Percentiles rank a stretch among this genome's conserved stretches.
These are phyloP conservation scores for Suhomyces kilbournensis DNA, from an alignment of 805 yeast genomes.

Conservation along the genomic window DNA sequence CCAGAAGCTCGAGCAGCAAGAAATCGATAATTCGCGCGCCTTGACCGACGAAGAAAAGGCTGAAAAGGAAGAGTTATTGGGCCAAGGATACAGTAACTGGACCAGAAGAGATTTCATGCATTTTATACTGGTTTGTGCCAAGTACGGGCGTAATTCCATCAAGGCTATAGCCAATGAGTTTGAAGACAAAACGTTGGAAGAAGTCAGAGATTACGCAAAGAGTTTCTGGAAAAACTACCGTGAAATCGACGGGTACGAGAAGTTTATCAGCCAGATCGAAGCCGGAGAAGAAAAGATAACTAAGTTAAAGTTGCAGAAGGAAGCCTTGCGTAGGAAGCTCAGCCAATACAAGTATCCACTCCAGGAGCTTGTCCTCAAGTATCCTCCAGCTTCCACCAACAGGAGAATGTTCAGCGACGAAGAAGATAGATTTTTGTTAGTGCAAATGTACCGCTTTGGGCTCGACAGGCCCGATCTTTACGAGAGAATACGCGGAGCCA, in stretches of 20 bases:
- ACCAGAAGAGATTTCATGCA: slow-evolving; percentile 83
- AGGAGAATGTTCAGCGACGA: slow-evolving; percentile 73
- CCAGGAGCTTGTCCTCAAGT: slow-evolving; percentile 67
- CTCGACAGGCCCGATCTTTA: slow-evolving; percentile 74
- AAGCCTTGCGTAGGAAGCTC: slow-evolving; percentile 72
- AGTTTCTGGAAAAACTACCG: slow-evolving; percentile 78
- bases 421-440: slow-evolving; percentile 83
- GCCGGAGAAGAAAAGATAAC: slow-evolving; percentile 82
- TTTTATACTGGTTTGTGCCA: slow-evolving; percentile 69
- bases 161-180: slow-evolving; percentile 72
- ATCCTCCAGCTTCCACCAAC: slow-evolving; percentile 67
- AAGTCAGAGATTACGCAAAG: slow-evolving; percentile 71
- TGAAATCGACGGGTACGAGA: slow-evolving; percentile 86
- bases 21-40: slow-evolving; percentile 73
- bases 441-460: slow-evolving; percentile 78
- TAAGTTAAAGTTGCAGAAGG: slow-evolving; percentile 66
- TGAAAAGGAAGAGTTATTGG: slow-evolving; percentile 54
- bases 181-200: slow-evolving; percentile 77
- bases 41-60: slow-evolving; percentile 78
- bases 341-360: slow-evolving; percentile 71
- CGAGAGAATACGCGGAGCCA: slow-evolving; percentile 73
- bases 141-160: slow-evolving; percentile 77
- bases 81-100: slow-evolving; percentile 79
- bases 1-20: slow-evolving; percentile 61
- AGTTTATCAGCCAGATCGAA: slow-evolving; percentile 76